Percentiles rank a stretch among this genome's conserved stretches.
Evolutionary conservation across 2,329 filamentous ascomycete species (phyloP).

Genomic region (Xylaria sp.): DNA sequence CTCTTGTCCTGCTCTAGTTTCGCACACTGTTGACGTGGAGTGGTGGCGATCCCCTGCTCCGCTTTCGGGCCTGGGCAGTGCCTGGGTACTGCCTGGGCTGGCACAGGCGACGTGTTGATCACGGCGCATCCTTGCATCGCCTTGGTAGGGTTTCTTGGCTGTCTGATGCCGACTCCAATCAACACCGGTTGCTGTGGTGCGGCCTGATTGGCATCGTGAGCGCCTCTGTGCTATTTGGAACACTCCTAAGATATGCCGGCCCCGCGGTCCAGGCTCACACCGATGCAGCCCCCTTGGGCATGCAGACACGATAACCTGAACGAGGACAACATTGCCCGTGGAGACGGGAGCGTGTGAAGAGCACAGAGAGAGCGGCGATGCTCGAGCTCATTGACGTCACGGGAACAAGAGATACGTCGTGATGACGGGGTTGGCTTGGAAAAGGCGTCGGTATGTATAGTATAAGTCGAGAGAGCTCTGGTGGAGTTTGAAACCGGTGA

Average conservation of each 20-base stretch:
- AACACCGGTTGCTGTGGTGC: constrained; percentile 23
- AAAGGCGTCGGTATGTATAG: too few relatives aligned
- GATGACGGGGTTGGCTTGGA: background rate
- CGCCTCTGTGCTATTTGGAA: constrained; percentile 25
- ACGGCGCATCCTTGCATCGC: constrained; percentile 13
- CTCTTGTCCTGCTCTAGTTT: too few relatives aligned
- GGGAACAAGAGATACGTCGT: background rate
- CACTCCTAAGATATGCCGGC: constrained; percentile 23
- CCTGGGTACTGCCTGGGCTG: background rate
- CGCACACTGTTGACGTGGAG: background rate
- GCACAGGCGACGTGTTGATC: constrained; percentile 3
- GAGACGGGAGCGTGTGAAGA: background rate
- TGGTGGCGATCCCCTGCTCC: constrained; percentile 19
- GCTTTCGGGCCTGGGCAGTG: constrained; percentile 22
- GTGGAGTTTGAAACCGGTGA: background rate
- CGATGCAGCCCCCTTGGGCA: constrained; percentile 26
- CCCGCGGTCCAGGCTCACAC: constrained; percentile 28
- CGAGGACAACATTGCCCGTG: background rate
- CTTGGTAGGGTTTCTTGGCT: constrained; percentile 15
- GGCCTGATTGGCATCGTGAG: constrained; percentile 33
- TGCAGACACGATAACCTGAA: constrained; percentile 20
- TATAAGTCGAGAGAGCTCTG: too few relatives aligned
- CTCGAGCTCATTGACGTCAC: background rate
- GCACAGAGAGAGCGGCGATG: background rate
- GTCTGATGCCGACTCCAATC: constrained; percentile 23